Conservation (phyloP, 768 basidiomycete genomes). For the Hericium coralloides region DNA sequence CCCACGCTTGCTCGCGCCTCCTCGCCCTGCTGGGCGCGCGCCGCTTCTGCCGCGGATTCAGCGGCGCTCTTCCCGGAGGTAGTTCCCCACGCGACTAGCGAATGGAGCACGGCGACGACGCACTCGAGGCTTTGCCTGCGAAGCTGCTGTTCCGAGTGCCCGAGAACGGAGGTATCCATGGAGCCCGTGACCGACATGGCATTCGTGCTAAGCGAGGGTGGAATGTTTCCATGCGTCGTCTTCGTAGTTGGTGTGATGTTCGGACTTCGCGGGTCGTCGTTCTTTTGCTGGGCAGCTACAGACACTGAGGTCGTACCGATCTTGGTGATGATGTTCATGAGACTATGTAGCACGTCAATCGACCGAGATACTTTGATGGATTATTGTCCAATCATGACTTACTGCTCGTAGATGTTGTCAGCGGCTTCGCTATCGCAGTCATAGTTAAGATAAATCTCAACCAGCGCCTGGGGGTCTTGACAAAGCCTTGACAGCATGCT, state of each 20-base stretch:
- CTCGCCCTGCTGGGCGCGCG: slow-evolving; percentile 40
- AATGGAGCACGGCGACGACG: slow-evolving; percentile 79
- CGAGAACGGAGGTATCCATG: slow-evolving; percentile 58
- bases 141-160: slow-evolving; percentile 75
- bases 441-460: slow-evolving; percentile 98
- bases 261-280: slow-evolving; percentile 52
- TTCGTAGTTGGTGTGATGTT: slow-evolving; percentile 45
- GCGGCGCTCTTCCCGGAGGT: slow-evolving; percentile 26
- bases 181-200: slow-evolving; percentile 57
- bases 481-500: slow-evolving; percentile 82
- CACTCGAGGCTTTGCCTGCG: slow-evolving; percentile 93
- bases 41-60: slow-evolving; percentile 23
- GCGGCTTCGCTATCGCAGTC: slow-evolving; percentile 93
- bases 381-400: slow-evolving; percentile 20
- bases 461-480: slow-evolving; percentile 94
- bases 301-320: slow-evolving; percentile 51
- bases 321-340: slow-evolving; percentile 96
- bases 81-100: slow-evolving; percentile 87
- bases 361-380: background rate
- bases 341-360: slow-evolving; percentile 30
- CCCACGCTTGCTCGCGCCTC: slow-evolving; percentile 40
- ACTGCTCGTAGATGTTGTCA: slow-evolving; percentile 98
- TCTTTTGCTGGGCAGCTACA: slow-evolving; percentile 36
- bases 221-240: slow-evolving; percentile 32
- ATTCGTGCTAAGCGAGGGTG: slow-evolving; percentile 58